Base-by-base conservation (phyloP, 306 rosid species). In the Sophora flavescens region DNA sequence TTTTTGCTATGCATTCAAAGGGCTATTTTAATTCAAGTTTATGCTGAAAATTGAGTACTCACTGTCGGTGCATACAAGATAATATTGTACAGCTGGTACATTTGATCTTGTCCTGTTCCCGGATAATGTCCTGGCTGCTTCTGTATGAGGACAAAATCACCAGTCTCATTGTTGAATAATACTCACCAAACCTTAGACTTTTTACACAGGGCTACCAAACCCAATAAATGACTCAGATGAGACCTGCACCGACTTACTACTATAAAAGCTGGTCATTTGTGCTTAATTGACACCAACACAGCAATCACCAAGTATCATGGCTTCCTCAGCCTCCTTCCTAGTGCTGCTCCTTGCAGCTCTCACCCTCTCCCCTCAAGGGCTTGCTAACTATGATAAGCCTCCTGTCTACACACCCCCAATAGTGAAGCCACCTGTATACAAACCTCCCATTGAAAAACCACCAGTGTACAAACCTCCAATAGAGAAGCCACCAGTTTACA, bases 271-370 rank as follows among this genome's bases (percentile, higher is more conserved):
- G 5, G 18, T 3, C 54, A 17, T 63, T 9, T 16, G 53, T 39
- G 30, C 26, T 10, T 18, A 0, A 14, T 28, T 4, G 0, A 2
- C 32, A 30, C 32, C 17, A 42, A 65, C 52, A 17, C 36, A 39
- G 7, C 22, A 41, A 22, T 41, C 35, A 17, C 22, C 22, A 22
- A 22, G 33, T 8, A 64, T 33, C 15, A 53, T 53, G 30, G 45
- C 68, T 36, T 62, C 68, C 45, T 62, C 15, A 35, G 2, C 28
- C 13, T n/a, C 15, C 26, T 35, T 33, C 47, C 26, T 62, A 51
- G 48, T 35, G 15, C 16, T 51, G 30, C 50, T 69, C 15, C 48
- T 51, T 51, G 48, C 48, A 32, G 62, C 75, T 9, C 30, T 69
- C 0, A 16, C 2, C 2, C 11, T 69, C 12, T 14, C 48, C 6